Evolutionary conservation across 345 rosid species (phyloP).

Genomic region (Syzygium aqueum): DNA sequence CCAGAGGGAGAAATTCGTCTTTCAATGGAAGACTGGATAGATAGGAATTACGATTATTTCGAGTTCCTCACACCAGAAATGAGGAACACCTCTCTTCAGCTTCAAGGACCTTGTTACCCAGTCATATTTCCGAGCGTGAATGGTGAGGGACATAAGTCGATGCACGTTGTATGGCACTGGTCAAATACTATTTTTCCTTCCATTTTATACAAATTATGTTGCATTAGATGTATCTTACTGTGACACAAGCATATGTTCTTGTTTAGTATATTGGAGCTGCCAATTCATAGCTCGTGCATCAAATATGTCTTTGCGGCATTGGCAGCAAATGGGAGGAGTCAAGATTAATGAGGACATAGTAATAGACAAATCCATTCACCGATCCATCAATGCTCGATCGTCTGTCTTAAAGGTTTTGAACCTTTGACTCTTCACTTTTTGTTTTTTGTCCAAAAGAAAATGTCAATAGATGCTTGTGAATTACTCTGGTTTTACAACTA

Average conservation of each 20-base stretch:
- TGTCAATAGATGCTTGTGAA: neutral
- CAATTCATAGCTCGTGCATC: slow-evolving; percentile 85
- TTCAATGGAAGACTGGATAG: slow-evolving; percentile 73
- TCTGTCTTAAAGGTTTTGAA: slow-evolving; percentile 74
- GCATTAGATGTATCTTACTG: neutral
- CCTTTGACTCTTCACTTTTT: neutral
- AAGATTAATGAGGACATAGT: slow-evolving; percentile 69
- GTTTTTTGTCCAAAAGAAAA: neutral
- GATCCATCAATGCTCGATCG: slow-evolving; percentile 69
- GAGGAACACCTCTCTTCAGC: slow-evolving; percentile 88
- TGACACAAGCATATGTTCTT: neutral
- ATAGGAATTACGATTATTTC: slow-evolving; percentile 82
- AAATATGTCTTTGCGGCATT: slow-evolving; percentile 70
- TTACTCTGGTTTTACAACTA: neutral
- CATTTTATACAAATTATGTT: neutral
- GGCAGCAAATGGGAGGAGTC: slow-evolving; percentile 96
- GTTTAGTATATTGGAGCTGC: slow-evolving; percentile 90
- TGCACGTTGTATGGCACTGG: neutral
- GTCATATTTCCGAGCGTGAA: slow-evolving; percentile 85
- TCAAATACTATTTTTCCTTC: neutral
- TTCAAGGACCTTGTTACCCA: slow-evolving; percentile 98
- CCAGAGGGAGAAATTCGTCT: slow-evolving; percentile 93
- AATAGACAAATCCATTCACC: slow-evolving; percentile 78
- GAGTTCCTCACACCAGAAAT: slow-evolving; percentile 89
- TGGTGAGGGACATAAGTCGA: slow-evolving; percentile 27